These are phyloP conservation scores for Filobasidium uniguttulatum DNA, from an alignment of 1,284 basidiomycete species.

Conservation along the genomic window DNA sequence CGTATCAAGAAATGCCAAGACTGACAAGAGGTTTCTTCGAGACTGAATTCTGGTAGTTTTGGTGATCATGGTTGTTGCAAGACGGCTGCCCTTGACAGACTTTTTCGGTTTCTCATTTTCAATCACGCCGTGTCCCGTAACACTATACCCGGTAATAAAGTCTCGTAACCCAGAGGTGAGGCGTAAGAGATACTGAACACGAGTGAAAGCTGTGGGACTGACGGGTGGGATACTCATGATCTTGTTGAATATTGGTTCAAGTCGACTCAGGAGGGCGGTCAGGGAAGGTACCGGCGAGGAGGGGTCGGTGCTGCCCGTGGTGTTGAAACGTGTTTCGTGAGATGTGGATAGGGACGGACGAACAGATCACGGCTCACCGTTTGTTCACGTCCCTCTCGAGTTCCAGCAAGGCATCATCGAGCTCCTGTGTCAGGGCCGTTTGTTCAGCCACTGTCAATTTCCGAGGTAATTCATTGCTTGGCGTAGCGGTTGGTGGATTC, in stretches of 20 bases:
- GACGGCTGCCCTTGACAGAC: neutral
- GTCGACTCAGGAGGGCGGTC: neutral
- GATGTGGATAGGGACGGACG: neutral
- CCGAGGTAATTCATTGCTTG: no score
- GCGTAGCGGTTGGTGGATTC: no score
- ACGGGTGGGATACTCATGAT: neutral
- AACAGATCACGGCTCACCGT: neutral
- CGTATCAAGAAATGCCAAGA: neutral
- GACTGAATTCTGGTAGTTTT: neutral
- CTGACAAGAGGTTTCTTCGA: neutral
- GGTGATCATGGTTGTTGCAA: neutral
- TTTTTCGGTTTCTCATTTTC: neutral
- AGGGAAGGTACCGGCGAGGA: neutral
- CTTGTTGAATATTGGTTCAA: neutral
- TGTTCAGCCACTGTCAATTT: neutral
- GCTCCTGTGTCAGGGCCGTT: neutral
- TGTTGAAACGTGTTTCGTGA: neutral
- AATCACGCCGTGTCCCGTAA: neutral
- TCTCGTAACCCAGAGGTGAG: conserved; percentile 1
- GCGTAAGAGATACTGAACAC: conserved; percentile 1
- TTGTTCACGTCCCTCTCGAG: conserved; percentile 4
- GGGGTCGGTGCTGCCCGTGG: neutral
- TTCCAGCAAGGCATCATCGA: neutral
- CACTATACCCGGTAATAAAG: neutral
- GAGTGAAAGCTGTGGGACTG: neutral